Base-by-base conservation (phyloP, 106 monocot genomes). In the Cymbidium sinense region DNA sequence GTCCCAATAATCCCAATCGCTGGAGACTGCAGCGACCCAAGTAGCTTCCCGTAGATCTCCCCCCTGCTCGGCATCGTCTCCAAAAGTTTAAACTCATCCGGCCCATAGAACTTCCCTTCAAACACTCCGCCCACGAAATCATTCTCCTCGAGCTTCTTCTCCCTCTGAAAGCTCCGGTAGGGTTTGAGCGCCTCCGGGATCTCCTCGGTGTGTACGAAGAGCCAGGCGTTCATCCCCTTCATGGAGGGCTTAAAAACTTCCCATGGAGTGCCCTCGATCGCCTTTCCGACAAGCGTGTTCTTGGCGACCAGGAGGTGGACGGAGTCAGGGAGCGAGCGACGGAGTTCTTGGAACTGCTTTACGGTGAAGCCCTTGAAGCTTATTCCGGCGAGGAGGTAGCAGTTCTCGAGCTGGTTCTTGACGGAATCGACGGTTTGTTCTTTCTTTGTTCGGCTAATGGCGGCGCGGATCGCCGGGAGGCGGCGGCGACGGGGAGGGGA, bases 171-270 rank as follows among this genome's bases (percentile, higher is more conserved):
- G 27, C 52, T 75, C 50, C 96, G 78, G 86, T 89, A 96, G 36
- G 96, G 93, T 70, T 93, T 89, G 67, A 96, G 76, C 7, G 88
- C 89, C 15, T 77, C 81, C 17, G 93, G 93, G 43, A 96, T 87
- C 85, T 93, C 96, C 80, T 96, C 96, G 47, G 94, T 85, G 81
- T 90, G 89, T 27, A 96, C 96, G 67, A 96, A 96, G 74, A 96
- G 80, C 91, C 93, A 96, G 3, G 93, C 96, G 75, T 96, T 96
- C 96, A 96, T 96, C 3, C 96, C 96, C 70, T 73, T 89, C 89
- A 91, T 89, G 85, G 91, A 96, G 23, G 93, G 96, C 43, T 70
- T 61, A 18, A 96, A 74, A 0, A 89, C 82, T 70, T 93, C 93
- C 88, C 93, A 96, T 17, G 62, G 81, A 25, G 96, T 96, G 11